Conservation (phyloP, 2,329 filamentous ascomycete species). For the Fusarium nanum region DNA sequence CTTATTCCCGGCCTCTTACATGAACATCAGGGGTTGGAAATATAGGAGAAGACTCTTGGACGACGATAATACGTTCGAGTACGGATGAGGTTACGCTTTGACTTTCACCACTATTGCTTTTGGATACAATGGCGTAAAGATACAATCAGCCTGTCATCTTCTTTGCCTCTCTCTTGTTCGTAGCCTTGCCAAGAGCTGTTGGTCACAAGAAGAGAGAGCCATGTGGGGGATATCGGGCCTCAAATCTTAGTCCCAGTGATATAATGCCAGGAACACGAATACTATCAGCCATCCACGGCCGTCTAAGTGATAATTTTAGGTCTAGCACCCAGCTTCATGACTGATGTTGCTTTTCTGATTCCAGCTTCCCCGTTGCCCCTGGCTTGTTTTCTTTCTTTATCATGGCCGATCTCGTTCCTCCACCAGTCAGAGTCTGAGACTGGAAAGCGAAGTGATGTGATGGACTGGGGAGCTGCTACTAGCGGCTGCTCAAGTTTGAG, state of each 20-base stretch:
- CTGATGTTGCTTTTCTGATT: not conserved
- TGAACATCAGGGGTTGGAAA: conserved; percentile 2
- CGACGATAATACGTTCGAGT: not conserved
- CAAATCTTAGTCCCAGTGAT: conserved; percentile 17
- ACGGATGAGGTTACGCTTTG: conserved; percentile 11
- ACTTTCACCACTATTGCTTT: conserved; percentile 13
- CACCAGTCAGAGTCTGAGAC: conserved; percentile 8
- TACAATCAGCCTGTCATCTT: not conserved
- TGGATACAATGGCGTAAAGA: not conserved
- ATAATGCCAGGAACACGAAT: conserved; percentile 14
- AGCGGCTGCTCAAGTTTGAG: conserved; percentile 32
- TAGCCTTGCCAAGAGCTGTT: conserved; percentile 26
- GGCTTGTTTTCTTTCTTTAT: conserved; percentile 4
- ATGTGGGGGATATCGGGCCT: conserved; percentile 31
- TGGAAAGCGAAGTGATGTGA: conserved; percentile 7
- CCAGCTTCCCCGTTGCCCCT: not conserved
- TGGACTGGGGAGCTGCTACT: not conserved
- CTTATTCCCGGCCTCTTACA: conserved; percentile 1
- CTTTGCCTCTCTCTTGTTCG: not conserved
- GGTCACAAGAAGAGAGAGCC: conserved; percentile 20
- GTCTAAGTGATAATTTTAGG: not conserved
- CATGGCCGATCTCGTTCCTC: conserved; percentile 13
- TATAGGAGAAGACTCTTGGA: conserved; percentile 14
- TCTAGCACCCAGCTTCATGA: not conserved
- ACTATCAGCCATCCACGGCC: not conserved